Conservation (phyloP, 495 filamentous ascomycete genomes). For the Margaritispora aquatica region DNA sequence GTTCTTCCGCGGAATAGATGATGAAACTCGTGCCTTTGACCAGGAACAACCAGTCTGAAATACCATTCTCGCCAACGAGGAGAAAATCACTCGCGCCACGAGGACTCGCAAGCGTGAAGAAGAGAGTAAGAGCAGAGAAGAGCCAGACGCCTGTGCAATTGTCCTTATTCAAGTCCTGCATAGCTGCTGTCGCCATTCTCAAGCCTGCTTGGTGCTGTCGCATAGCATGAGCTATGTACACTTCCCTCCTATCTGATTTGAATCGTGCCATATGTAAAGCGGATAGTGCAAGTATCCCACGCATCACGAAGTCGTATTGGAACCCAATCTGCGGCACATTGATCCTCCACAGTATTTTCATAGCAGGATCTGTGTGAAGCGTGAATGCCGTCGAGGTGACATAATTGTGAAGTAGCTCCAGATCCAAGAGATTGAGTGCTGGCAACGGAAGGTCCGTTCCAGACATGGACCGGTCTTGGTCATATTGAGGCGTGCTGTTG, state of each 20-base stretch:
- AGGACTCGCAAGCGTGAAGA: constrained; percentile 43
- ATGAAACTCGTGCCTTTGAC: constrained; percentile 34
- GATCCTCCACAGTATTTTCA: constrained; percentile 33
- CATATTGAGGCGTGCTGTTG: neutral
- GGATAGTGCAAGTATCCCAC: constrained; percentile 43
- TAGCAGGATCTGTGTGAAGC: constrained; percentile 26
- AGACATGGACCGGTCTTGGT: neutral
- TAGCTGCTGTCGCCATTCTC: constrained; percentile 35
- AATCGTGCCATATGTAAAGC: constrained; percentile 47
- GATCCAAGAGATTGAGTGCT: constrained; percentile 14
- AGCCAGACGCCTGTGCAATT: constrained; percentile 46
- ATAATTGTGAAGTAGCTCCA: constrained; percentile 41
- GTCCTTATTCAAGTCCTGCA: constrained; percentile 38
- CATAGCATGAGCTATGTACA: constrained; percentile 44
- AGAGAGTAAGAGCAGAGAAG: constrained; percentile 37
- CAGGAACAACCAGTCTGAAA: constrained; percentile 35
- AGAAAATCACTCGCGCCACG: constrained; percentile 34
- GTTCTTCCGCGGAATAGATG: constrained; percentile 23
- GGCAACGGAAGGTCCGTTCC: neutral
- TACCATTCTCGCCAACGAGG: constrained; percentile 30
- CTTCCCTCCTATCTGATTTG: constrained; percentile 31
- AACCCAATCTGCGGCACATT: constrained; percentile 36
- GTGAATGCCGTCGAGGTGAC: constrained; percentile 32
- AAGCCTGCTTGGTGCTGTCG: constrained; percentile 44
- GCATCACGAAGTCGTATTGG: constrained; percentile 46